Conservation (phyloP, 768 basidiomycete genomes). For the Boletus sensibilis region DNA sequence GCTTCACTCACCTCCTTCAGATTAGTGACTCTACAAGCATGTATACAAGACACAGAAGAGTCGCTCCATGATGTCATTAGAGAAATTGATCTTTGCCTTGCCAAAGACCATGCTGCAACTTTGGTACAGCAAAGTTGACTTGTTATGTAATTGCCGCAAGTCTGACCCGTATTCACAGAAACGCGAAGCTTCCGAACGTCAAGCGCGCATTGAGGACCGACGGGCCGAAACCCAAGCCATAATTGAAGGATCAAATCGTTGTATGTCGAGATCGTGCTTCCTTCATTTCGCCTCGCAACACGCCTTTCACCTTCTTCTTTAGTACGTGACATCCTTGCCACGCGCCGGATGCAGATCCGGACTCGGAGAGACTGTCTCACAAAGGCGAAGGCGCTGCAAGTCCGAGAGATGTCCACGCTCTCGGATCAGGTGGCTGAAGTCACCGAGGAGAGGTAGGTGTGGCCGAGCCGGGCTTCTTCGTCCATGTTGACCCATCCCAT, state of each 20-base stretch:
- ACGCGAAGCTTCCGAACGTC: conserved; percentile 67
- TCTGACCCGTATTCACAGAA: conserved; percentile 43
- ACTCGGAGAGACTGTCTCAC: conserved; percentile 47
- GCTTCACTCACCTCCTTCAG: conserved; percentile 32
- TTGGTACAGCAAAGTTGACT: conserved; percentile 37
- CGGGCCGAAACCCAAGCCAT: conserved; percentile 42
- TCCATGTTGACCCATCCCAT: conserved; percentile 14
- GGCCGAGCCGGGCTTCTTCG: conserved; percentile 1
- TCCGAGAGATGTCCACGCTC: conserved; percentile 29
- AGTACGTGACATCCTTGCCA: conserved; percentile 46
- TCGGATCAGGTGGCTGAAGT: conserved; percentile 35
- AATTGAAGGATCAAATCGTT: conserved; percentile 41
- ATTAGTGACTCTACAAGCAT: conserved; percentile 51
- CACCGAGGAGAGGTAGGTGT: conserved; percentile 39
- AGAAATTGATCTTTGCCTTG: conserved; percentile 48
- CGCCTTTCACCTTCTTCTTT: conserved; percentile 12
- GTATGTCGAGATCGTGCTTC: conserved; percentile 39
- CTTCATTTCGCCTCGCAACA: conserved; percentile 20
- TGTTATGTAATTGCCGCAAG: conserved; percentile 27
- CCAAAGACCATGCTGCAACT: conserved; percentile 37
- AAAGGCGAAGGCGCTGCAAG: conserved; percentile 41
- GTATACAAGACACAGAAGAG: conserved; percentile 48
- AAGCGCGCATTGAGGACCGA: conserved; percentile 54
- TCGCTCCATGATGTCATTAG: conserved; percentile 48
- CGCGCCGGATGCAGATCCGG: conserved; percentile 43